Percentiles rank a stretch among this genome's conserved stretches.
phyloP scores from a whole-genome alignment of 148 eudicot species.

The Nepenthes mirabilis region DNA sequence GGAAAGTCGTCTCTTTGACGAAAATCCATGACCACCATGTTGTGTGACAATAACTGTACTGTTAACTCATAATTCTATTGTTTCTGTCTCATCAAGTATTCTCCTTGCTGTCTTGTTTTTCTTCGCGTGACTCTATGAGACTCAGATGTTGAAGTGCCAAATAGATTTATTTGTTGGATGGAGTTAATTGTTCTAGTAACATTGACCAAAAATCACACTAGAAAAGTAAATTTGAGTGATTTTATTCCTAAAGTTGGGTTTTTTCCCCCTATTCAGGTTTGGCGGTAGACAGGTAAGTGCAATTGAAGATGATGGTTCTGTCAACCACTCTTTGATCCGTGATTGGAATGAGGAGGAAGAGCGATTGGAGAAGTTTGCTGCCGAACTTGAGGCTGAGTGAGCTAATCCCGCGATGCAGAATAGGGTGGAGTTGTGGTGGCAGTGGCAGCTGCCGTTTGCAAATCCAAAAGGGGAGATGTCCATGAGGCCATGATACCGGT shows the following conservation, averaged over 20 bases:
- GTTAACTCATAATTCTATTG: too few species aligned
- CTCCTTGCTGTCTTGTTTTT: too few species aligned
- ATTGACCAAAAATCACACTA: background rate
- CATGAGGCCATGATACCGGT: too few species aligned
- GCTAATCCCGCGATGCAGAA: background rate
- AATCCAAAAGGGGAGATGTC: too few species aligned
- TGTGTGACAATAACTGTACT: too few species aligned
- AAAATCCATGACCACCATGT: too few species aligned
- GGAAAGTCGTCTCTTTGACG: too few species aligned
- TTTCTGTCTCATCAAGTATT: too few species aligned
- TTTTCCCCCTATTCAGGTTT: constrained; percentile 47
- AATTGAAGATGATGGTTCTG: constrained; percentile 67
- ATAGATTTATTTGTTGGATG: background rate
- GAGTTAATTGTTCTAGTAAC: background rate
- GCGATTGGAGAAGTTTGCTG: constrained; percentile 69
- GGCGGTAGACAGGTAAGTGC: constrained; percentile 77
- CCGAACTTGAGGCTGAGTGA: constrained; percentile 61
- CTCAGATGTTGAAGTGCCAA: too few species aligned
- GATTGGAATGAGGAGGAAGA: constrained; percentile 61
- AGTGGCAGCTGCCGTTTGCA: background rate
- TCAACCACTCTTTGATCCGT: constrained; percentile 64
- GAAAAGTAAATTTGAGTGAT: background rate
- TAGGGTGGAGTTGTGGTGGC: background rate
- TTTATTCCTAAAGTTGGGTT: too few species aligned
- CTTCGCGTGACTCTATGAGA: too few species aligned